Conservation (phyloP, 73 alveolate species). For the Paramecium sonneborni region DNA sequence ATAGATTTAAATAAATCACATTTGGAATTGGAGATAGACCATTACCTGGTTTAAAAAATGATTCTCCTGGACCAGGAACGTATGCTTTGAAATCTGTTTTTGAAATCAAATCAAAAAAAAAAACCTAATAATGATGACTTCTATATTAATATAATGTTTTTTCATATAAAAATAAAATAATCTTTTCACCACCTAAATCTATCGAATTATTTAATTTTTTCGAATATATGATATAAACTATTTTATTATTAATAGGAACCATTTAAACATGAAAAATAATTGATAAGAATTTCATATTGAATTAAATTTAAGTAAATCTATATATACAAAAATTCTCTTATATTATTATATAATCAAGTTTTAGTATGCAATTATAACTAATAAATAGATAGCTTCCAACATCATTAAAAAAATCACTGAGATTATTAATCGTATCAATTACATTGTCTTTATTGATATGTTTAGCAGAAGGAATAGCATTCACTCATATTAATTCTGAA, state of each 20-base stretch:
- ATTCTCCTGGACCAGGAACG: constrained; percentile 40
- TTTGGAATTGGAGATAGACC: constrained; percentile 50
- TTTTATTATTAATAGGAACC: no score
- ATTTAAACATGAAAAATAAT: background rate
- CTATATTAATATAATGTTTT: no score
- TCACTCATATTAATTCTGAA: background rate
- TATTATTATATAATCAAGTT: background rate
- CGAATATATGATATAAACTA: no score
- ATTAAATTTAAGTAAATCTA: no score
- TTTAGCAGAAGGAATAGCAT: background rate
- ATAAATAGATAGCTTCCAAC: background rate
- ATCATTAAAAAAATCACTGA: background rate
- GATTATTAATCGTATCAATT: background rate
- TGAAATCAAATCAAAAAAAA: background rate
- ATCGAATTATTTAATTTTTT: no score
- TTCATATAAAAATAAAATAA: no score
- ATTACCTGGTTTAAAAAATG: background rate
- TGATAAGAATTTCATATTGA: no score
- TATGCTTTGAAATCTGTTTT: background rate
- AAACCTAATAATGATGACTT: background rate
- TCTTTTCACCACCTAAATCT: no score
- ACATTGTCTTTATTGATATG: background rate
- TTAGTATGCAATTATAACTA: background rate
- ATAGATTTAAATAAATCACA: constrained; percentile 30
- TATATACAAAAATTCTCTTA: no score